These are phyloP conservation scores for Pythium sp. DNA, from an alignment of 352 stramenopile species.

Conservation along the genomic window DNA sequence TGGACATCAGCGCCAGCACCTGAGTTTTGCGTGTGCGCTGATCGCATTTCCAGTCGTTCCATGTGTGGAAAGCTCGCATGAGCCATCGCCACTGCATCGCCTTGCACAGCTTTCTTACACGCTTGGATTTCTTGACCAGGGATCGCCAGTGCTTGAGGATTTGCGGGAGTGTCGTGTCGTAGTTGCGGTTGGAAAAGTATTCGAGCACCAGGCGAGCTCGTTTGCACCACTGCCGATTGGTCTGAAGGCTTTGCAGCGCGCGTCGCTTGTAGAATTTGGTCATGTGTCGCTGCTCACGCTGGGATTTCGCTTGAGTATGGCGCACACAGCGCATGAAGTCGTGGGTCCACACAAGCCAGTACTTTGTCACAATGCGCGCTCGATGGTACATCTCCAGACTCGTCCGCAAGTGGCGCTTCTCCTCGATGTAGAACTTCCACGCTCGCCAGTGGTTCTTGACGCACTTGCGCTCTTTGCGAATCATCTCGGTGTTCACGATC, in stretches of 20 bases:
- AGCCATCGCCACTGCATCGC: slow-evolving; percentile 1
- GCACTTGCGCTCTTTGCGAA: slow-evolving; percentile 34
- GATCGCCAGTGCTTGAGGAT: slow-evolving; percentile 20
- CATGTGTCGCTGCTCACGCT: not conserved
- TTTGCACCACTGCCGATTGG: slow-evolving; percentile 21
- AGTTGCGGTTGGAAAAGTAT: slow-evolving; percentile 34
- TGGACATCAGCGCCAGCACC: not conserved
- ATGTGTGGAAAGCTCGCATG: not conserved
- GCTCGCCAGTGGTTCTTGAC: slow-evolving; percentile 44
- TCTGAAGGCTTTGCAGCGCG: slow-evolving; percentile 10
- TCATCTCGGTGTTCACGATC: slow-evolving; percentile 54
- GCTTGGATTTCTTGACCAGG: slow-evolving; percentile 6
- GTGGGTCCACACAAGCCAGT: slow-evolving; percentile 57
- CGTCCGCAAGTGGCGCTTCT: slow-evolving; percentile 36
- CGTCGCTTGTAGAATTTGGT: slow-evolving; percentile 16
- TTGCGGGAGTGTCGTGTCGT: slow-evolving; percentile 24
- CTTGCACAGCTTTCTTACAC: not conserved
- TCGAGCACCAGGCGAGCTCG: slow-evolving; percentile 31
- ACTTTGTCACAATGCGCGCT: slow-evolving; percentile 55
- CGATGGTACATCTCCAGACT: slow-evolving; percentile 48
- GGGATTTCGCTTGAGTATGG: not conserved
- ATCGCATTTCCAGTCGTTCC: slow-evolving; percentile 4
- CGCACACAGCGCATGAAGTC: slow-evolving; percentile 30
- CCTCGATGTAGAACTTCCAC: slow-evolving; percentile 37
- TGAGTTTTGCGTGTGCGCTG: slow-evolving; percentile 3